Conservation (phyloP, 257 asterid species). For the Linaria vulgaris region DNA sequence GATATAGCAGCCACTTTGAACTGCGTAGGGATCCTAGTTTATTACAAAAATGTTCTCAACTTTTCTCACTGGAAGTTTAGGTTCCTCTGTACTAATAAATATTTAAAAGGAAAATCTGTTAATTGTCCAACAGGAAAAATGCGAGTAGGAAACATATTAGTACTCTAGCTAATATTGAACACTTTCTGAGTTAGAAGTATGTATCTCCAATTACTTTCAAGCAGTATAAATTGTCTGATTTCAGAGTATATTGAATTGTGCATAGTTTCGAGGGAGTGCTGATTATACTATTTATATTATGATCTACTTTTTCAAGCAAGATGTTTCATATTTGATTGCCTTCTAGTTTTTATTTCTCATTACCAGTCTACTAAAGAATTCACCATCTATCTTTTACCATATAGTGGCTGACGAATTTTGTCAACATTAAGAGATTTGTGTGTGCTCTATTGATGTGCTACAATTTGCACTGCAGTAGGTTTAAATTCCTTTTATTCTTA, state of each 20-base stretch:
- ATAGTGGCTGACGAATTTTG: slow-evolving; percentile 2
- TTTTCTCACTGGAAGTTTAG: slow-evolving; percentile 2
- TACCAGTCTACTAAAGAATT: slow-evolving; percentile 1
- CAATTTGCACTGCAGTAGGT: slow-evolving; percentile 11
- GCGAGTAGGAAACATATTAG: neutral
- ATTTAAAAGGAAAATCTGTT: neutral
- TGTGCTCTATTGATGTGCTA: slow-evolving; percentile 16
- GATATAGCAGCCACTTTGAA: neutral
- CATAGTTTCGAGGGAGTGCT: neutral
- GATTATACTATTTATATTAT: neutral
- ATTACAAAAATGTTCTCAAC: slow-evolving; percentile 1
- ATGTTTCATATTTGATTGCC: neutral
- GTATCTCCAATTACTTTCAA: too few species aligned
- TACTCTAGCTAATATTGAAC: neutral
- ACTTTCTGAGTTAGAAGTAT: neutral
- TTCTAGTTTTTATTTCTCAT: neutral
- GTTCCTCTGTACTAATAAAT: slow-evolving; percentile 17
- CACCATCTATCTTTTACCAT: slow-evolving; percentile 1
- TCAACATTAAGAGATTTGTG: neutral
- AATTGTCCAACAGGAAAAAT: neutral
- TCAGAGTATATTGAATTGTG: neutral
- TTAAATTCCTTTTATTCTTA: slow-evolving; percentile 19
- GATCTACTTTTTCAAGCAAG: neutral
- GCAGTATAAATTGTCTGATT: neutral
- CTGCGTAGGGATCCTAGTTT: neutral